Evolutionary conservation across 257 asterid species (phyloP).

Genomic region (Perilla frutescens): DNA sequence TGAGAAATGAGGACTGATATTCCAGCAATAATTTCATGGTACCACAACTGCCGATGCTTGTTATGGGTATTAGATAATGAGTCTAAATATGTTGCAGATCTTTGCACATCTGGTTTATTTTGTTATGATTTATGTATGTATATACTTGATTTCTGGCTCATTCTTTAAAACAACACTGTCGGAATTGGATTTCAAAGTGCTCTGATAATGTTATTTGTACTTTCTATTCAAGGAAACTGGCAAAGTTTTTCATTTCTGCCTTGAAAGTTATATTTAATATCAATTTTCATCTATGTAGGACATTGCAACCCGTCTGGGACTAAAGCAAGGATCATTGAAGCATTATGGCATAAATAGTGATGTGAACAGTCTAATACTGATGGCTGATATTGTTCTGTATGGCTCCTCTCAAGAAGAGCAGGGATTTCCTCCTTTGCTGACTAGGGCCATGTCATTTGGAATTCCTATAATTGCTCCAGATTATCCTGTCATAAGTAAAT

Average conservation of each 20-base stretch:
- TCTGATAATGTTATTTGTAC: constrained; percentile 15
- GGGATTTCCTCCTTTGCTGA: constrained; percentile 83
- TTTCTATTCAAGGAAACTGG: constrained; percentile 18
- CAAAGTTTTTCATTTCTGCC: constrained; percentile 23
- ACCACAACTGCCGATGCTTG: constrained; percentile 17
- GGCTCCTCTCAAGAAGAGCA: constrained; percentile 93
- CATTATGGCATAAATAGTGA: constrained; percentile 77
- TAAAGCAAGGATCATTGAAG: constrained; percentile 72
- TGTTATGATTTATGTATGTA: constrained; percentile 7
- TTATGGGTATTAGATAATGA: constrained; percentile 19
- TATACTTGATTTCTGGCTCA: constrained; percentile 20
- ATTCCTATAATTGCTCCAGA: constrained; percentile 84
- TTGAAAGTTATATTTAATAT: constrained; percentile 29
- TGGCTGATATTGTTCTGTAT: constrained; percentile 89
- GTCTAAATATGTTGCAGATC: constrained; percentile 4
- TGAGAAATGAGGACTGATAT: constrained; percentile 23
- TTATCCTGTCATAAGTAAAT: constrained; percentile 66
- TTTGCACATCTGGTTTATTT: constrained; percentile 24
- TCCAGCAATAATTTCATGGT: constrained; percentile 10
- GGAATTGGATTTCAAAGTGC: constrained; percentile 20
- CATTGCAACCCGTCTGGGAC: constrained; percentile 72
- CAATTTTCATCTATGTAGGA: constrained; percentile 55
- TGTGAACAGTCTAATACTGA: constrained; percentile 75
- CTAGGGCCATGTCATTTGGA: constrained; percentile 94
- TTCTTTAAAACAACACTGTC: constrained; percentile 22